Evolutionary conservation across 192 early-diverging fungal species (phyloP).

Genomic region (Bifiguratus adelaidae): DNA sequence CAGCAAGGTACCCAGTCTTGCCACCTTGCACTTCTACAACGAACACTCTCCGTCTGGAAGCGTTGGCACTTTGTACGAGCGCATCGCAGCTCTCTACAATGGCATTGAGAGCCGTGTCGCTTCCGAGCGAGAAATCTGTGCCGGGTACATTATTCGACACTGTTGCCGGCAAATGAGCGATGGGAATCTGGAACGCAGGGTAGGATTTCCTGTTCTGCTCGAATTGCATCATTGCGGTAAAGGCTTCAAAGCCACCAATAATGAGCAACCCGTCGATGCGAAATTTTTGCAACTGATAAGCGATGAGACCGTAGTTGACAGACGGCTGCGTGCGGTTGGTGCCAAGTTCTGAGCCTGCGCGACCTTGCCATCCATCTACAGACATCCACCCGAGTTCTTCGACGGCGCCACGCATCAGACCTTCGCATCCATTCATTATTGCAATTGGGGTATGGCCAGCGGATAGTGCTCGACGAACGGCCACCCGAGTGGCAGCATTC

Average conservation of each 20-base stretch:
- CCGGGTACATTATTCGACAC: conserved; percentile 98
- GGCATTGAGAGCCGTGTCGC: conserved; percentile 91
- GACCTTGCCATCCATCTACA: conserved; percentile 85
- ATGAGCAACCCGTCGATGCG: conserved; percentile 84
- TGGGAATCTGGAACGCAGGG: conserved; percentile 91
- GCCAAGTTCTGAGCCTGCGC: conserved; percentile 87
- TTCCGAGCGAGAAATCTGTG: conserved; percentile 87
- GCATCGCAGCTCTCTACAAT: conserved; percentile 86
- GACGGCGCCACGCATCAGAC: conserved; percentile 75
- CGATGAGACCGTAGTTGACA: conserved; percentile 64
- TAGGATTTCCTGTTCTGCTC: conserved; percentile 62
- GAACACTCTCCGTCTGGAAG: conserved; percentile 86
- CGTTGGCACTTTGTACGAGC: conserved; percentile 87
- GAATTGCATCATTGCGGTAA: conserved; percentile 65
- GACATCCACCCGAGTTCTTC: conserved; percentile 71
- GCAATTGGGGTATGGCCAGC: conserved; percentile 81
- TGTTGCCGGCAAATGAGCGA: conserved; percentile 87
- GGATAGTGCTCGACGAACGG: conserved; percentile 74
- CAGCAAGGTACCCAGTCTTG: conserved; percentile 86
- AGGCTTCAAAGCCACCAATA: conserved; percentile 97
- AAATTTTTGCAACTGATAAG: conserved; percentile 86
- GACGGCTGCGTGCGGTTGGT: conserved; percentile 89
- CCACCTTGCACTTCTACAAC: conserved; percentile 97
- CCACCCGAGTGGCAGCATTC: conserved; percentile 90
- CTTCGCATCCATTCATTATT: conserved; percentile 88